Evolutionary conservation across 2,329 filamentous ascomycete species (phyloP), one percentile per base, ranked within the genome.

Genomic region (Xylariales sp.): DNA sequence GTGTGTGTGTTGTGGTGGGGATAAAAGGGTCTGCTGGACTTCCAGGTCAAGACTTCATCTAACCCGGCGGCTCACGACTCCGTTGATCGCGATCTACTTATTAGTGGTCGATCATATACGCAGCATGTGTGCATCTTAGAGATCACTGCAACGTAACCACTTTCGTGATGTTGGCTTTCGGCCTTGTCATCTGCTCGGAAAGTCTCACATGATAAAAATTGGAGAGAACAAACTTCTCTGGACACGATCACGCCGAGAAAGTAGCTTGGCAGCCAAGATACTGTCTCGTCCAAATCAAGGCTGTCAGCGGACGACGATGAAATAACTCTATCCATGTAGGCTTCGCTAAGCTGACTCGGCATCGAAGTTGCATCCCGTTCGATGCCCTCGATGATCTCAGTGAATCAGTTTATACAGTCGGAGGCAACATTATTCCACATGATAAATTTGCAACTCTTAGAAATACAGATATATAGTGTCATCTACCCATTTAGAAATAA

Each of bases 21-120:
- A 53, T 62, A 56, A 18, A 48, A 52, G 50, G 49, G 55, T 67
- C 67, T 73, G 68, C 59, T 55, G 41, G 49, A 18, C 28, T 59
- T 59, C 28, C 16, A 39, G 28, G 18, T 36, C 41, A 18, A 48
- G 53, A 14, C 28, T 14, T 53, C 34, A 62, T 62, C 48, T 49
- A 28, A 39, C 36, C 16, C 59, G 49, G 43, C 52, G 43, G 60
- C 30, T 63, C 45, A 43, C 45, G 23, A 54, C 18, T 34, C 32
- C 18, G 48, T 45, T 23, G 58, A 45, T 34, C 32, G 18, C 34
- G 48, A 53, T 53, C 46, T 50, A 7, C 23, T 23, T 23, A 23
- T 43, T 52, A 30, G 32, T 30, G 43, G 56, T 34, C 45, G 56
- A 59, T 57, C 54, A 46, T 46, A 49, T 49, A 39, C 55, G 7